A percentile compares a stretch with the other conserved stretches of the same genome.
Conservation (phyloP, 164 flowering plant species). For the Magnolia kwangsiensis region DNA sequence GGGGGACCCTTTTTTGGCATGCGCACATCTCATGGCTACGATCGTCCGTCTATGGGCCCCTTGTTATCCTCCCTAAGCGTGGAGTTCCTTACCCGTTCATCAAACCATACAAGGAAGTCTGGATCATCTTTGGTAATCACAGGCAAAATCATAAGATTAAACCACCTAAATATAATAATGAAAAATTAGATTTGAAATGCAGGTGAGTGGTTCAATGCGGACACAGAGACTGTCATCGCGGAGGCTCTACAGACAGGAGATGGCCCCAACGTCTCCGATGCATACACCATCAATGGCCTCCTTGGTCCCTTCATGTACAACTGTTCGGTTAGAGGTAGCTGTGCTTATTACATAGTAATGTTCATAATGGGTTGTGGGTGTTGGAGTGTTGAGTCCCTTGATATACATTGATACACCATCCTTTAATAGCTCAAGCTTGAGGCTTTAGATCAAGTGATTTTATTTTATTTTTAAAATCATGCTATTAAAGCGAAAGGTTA, state of each 20-base stretch:
- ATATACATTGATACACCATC: too few relatives aligned
- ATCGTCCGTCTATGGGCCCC: constrained; percentile 3
- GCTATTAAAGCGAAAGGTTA: too few relatives aligned
- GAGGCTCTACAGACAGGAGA: constrained; percentile 45
- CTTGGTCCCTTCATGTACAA: constrained; percentile 56
- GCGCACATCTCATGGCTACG: constrained; percentile 9
- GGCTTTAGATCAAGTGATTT: too few relatives aligned
- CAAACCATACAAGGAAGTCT: constrained; percentile 5
- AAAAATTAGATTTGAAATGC: not conserved
- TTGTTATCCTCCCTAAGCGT: constrained; percentile 3
- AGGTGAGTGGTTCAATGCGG: constrained; percentile 58
- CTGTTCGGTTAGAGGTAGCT: constrained; percentile 38
- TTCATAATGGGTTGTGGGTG: not conserved
- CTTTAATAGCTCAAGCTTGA: too few relatives aligned
- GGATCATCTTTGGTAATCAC: constrained; percentile 10
- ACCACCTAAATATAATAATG: not conserved
- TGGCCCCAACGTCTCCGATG: constrained; percentile 54
- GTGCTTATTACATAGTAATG: too few relatives aligned
- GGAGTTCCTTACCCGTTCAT: not conserved
- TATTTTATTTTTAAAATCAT: too few relatives aligned
- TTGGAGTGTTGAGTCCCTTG: not conserved
- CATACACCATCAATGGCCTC: constrained; percentile 53
- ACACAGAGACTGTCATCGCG: constrained; percentile 39
- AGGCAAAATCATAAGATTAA: not conserved
- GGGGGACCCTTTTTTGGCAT: constrained; percentile 8